Conservation (phyloP, 352 stramenopile species). For the Pythium phragmitis region DNA sequence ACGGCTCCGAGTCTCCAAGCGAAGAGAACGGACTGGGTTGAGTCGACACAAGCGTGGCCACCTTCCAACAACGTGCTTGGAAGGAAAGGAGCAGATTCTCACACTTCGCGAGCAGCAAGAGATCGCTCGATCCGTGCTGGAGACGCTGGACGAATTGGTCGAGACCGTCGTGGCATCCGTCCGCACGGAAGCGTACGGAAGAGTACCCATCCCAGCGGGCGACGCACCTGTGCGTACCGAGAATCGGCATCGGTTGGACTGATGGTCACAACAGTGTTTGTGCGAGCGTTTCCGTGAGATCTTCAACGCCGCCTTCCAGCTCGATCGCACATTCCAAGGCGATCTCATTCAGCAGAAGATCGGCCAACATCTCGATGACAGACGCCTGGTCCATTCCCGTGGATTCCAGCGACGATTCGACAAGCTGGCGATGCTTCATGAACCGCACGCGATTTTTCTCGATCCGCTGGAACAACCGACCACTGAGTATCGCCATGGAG, state of each 20-base stretch:
- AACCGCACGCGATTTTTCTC: conserved; percentile 55
- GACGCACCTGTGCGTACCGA: conserved; percentile 23
- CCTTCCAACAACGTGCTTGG: not conserved
- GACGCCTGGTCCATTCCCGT: conserved; percentile 56
- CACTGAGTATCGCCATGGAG: conserved; percentile 10
- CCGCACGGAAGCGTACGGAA: conserved; percentile 10
- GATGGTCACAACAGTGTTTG: conserved; percentile 30
- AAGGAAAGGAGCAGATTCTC: not conserved
- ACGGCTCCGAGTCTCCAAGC: not conserved
- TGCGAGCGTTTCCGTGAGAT: conserved; percentile 41
- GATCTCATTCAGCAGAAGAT: conserved; percentile 45
- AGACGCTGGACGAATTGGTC: conserved; percentile 16
- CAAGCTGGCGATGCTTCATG: conserved; percentile 47
- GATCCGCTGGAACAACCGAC: conserved; percentile 27
- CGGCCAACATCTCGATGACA: conserved; percentile 69
- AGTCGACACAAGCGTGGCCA: not conserved
- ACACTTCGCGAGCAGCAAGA: conserved; percentile 7
- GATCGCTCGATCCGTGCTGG: conserved; percentile 9
- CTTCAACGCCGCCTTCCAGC: conserved; percentile 36
- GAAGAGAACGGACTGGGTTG: not conserved
- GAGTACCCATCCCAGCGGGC: not conserved
- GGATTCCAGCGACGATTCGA: conserved; percentile 51
- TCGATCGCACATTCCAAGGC: conserved; percentile 37
- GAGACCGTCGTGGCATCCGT: conserved; percentile 13
- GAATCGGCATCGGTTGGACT: conserved; percentile 11